A percentile compares a stretch with the other conserved stretches of the same genome.
These are phyloP conservation scores for Viola pubescens DNA, from an alignment of 441 rosid species.

Conservation along the genomic window DNA sequence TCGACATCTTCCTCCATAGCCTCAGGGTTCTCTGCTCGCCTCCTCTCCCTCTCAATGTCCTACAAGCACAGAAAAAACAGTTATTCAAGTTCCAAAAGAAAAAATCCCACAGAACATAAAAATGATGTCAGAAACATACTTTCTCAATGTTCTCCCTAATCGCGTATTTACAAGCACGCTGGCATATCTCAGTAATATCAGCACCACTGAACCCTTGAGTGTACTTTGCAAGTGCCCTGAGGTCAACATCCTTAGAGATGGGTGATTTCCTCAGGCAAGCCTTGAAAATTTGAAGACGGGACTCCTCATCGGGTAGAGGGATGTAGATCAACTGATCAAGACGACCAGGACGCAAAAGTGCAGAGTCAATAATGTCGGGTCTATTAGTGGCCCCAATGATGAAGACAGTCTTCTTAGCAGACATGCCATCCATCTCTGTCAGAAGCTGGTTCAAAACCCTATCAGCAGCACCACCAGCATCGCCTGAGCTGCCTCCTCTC, in stretches of 20 bases:
- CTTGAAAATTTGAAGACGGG: slow-evolving; percentile 43
- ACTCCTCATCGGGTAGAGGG: slow-evolving; percentile 54
- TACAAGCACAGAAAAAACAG: slow-evolving; percentile 6
- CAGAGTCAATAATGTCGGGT: slow-evolving; percentile 36
- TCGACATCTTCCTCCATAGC: slow-evolving; percentile 50
- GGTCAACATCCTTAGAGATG: slow-evolving; percentile 39
- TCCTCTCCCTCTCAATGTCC: slow-evolving; percentile 49
- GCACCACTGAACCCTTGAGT: slow-evolving; percentile 26
- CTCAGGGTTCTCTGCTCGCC: slow-evolving; percentile 36
- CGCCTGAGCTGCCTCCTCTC: slow-evolving; percentile 55
- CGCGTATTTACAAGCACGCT: slow-evolving; percentile 39
- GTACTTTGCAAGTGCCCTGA: slow-evolving; percentile 39
- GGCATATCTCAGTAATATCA: too few relatives aligned
- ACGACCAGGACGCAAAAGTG: slow-evolving; percentile 48
- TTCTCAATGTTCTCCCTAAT: slow-evolving; percentile 43
- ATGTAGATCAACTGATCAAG: slow-evolving; percentile 52
- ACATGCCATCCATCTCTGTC: slow-evolving; percentile 65
- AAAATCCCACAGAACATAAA: too few relatives aligned
- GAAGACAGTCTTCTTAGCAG: slow-evolving; percentile 49
- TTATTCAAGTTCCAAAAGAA: too few relatives aligned
- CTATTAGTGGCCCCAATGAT: slow-evolving; percentile 34
- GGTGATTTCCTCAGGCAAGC: slow-evolving; percentile 50
- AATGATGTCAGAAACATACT: slow-evolving; percentile 14
- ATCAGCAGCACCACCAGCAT: slow-evolving; percentile 60
- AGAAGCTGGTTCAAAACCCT: slow-evolving; percentile 49